Base-by-base conservation (phyloP, 768 basidiomycete genomes). In the Auricularia sp. region DNA sequence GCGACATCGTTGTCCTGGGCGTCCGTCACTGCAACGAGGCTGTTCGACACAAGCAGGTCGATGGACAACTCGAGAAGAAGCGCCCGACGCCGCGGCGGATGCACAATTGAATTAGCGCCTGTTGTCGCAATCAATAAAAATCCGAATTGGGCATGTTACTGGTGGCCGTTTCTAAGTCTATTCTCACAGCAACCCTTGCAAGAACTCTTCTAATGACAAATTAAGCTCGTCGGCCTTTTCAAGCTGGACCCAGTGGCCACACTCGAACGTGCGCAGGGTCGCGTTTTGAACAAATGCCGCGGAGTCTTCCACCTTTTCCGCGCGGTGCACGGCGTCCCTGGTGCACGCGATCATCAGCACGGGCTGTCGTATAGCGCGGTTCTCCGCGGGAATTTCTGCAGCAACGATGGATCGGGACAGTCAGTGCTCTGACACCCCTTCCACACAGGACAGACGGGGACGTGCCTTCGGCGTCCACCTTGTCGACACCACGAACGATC, bases 1-100 rank as follows among this genome's bases (percentile, higher is more conserved):
- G 89, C 66, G 90, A 92, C 92, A 93, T 93, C 67, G 70, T 54
- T 42, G 39, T 14, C 29, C 29, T 29, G 29, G 29, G 29, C 29
- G 29, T 29, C 29, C 29, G 29, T 29, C 29, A 29, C 29, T 29
- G 39, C 39, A 42, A 42, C 39, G 39, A 7, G 39, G 39, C 39
- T 14, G 8, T 7, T 14, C 39, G 39, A 29, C 29, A 29, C 29
- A 29, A 29, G 29, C 29, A 29, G 29, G 29, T 29, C 29, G 29
- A 29, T 29, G 29, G 29, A 29, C 29, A 29, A 29, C 29, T 14
- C 39, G 13, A 14, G 39, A 42, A 42, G 39, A 7, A 42, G 47
- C 47, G 47, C 18, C 47, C 16, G 2, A 16, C 47, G 1, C 47
- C 21, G 47, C 47, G 47, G 21, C 47, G 47, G 21, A 51, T 51